phyloP scores from a whole-genome alignment of 495 filamentous ascomycete species.

The Venustampulla echinocandica region DNA sequence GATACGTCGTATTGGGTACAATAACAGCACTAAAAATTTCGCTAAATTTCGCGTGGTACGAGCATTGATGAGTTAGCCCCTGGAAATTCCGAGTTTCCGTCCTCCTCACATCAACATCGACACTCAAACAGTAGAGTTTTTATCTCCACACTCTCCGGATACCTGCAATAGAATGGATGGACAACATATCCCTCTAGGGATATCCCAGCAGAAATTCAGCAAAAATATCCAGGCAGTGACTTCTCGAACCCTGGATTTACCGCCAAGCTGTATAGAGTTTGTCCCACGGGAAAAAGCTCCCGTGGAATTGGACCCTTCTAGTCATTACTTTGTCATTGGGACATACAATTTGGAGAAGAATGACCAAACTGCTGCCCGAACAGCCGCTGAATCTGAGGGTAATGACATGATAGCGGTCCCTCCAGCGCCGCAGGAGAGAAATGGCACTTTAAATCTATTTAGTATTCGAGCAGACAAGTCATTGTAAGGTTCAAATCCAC shows the following conservation, averaged over 20 bases:
- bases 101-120: slow-evolving; percentile 9
- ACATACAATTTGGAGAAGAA: slow-evolving; percentile 67
- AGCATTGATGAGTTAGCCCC: no score
- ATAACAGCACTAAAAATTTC: no score
- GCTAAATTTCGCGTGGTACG: no score
- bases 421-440: slow-evolving; percentile 34
- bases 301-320: background rate
- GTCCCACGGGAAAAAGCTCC: slow-evolving; percentile 45
- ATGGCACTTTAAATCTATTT: slow-evolving; percentile 65
- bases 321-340: slow-evolving; percentile 61
- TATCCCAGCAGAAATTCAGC: no score
- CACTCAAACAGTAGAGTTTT: background rate
- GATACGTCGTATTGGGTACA: no score
- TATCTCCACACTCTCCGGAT: no score
- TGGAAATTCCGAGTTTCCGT: no score
- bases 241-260: slow-evolving; percentile 38
- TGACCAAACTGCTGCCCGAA: slow-evolving; percentile 20
- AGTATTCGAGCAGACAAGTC: slow-evolving; percentile 32
- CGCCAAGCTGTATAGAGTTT: slow-evolving; percentile 82
- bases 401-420: slow-evolving; percentile 27
- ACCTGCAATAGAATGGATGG: no score
- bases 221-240: background rate
- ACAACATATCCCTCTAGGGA: no score
- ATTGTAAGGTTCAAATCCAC: slow-evolving; percentile 40
- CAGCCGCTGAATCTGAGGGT: background rate